These are phyloP conservation scores for Hansenula sp. DNA, from an alignment of 1,139 yeast genomes.

Conservation along the genomic window DNA sequence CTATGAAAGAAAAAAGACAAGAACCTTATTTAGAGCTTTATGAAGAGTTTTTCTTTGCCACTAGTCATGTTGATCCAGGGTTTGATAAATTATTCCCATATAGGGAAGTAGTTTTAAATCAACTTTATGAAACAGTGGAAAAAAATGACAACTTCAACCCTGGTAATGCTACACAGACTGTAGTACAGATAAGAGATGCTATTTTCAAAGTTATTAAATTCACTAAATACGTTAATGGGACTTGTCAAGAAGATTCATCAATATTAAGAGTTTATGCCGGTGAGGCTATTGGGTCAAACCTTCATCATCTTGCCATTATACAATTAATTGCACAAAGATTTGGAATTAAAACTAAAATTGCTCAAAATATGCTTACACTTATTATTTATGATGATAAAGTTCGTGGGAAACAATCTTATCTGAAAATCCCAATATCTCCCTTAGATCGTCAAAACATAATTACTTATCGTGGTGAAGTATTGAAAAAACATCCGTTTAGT, in stretches of 20 bases:
- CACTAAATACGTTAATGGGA: background rate
- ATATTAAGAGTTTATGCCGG: constrained; percentile 8
- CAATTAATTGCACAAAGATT: constrained; percentile 3
- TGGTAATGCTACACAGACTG: background rate
- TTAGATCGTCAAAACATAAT: no score
- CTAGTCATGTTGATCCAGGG: constrained; percentile 14
- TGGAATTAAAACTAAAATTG: background rate
- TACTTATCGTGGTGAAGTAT: no score
- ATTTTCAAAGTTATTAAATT: background rate
- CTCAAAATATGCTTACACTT: background rate
- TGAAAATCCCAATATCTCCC: background rate
- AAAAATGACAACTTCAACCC: background rate
- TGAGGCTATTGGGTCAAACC: constrained; percentile 5
- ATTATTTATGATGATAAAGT: background rate
- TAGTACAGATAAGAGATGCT: background rate
- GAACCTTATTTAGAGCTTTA: background rate
- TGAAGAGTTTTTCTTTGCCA: constrained; percentile 5
- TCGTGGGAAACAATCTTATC: background rate
- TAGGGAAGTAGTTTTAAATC: constrained; percentile 6
- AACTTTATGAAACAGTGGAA: constrained; percentile 1
- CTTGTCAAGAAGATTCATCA: constrained; percentile 4
- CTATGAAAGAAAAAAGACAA: background rate
- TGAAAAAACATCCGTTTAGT: background rate
- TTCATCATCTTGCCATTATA: constrained; percentile 5
- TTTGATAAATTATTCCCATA: constrained; percentile 14